Conservation (phyloP, 371 early-diverging fungal species). For the Apophysomyces trapeziformis region DNA sequence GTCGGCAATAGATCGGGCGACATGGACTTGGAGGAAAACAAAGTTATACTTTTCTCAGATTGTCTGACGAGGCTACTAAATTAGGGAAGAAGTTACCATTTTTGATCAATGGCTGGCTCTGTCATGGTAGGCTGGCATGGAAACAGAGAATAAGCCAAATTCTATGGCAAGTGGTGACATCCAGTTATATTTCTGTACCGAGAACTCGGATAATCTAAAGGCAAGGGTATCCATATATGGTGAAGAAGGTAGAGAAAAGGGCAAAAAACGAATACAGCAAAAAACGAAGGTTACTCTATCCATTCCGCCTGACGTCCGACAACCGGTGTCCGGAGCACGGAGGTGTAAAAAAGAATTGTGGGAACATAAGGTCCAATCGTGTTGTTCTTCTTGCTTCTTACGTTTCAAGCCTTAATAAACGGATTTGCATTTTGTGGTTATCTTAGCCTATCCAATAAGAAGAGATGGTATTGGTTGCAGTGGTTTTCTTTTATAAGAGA, state of each 20-base stretch:
- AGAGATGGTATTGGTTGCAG: no score
- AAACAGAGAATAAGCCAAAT: no score
- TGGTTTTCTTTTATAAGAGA: not conserved
- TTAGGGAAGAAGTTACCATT: constrained; percentile 5
- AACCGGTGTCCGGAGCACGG: constrained; percentile 1
- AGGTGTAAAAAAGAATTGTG: not conserved
- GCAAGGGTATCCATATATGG: not conserved
- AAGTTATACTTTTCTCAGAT: constrained; percentile 1
- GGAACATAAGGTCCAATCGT: no score
- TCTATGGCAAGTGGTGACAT: not conserved
- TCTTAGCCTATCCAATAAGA: no score
- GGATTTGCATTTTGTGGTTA: no score
- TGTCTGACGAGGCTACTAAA: not conserved
- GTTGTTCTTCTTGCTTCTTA: no score
- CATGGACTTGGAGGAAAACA: not conserved
- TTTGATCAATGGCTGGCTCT: not conserved
- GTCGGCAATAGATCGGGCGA: not conserved
- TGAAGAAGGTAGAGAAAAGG: constrained; percentile 7
- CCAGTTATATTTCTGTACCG: not conserved
- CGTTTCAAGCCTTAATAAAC: no score
- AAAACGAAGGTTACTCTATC: not conserved
- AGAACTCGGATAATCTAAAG: constrained; percentile 10
- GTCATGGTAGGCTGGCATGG: no score
- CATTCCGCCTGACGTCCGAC: not conserved
- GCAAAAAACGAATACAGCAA: not conserved